phyloP scores from a whole-genome alignment of 2,329 filamentous ascomycete genomes.

The Tolypocladium tundrense region DNA sequence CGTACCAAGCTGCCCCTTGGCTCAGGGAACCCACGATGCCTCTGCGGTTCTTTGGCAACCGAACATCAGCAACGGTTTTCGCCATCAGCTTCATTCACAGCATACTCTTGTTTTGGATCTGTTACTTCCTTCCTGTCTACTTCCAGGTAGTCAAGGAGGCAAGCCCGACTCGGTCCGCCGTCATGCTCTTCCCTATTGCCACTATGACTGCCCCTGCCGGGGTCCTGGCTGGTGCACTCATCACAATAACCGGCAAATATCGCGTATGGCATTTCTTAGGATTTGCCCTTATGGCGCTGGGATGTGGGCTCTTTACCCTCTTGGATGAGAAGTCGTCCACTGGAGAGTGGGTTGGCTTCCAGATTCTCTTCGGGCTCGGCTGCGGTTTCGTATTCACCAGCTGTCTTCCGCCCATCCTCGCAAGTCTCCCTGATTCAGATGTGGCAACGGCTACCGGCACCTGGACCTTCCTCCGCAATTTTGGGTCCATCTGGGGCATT shows the following conservation, averaged over 20 bases:
- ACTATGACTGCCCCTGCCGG: constrained; percentile 15
- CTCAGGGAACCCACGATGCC: constrained; percentile 7
- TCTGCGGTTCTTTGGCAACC: constrained; percentile 4
- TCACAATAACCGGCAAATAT: constrained; percentile 21
- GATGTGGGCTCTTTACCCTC: constrained; percentile 30
- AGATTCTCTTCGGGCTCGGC: constrained; percentile 29
- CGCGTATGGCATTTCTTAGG: constrained; percentile 20
- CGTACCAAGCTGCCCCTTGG: constrained; percentile 2
- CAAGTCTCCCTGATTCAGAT: constrained; percentile 25
- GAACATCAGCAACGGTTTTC: constrained; percentile 13
- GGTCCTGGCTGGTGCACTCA: constrained; percentile 12
- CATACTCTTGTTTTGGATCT: constrained; percentile 8
- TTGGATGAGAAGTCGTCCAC: constrained; percentile 25
- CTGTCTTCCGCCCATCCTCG: constrained; percentile 32
- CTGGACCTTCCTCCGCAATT: constrained; percentile 34
- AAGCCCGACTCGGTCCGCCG: constrained; percentile 12
- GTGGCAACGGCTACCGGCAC: constrained; percentile 25
- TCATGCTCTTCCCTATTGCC: constrained; percentile 21
- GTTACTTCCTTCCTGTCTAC: constrained; percentile 35
- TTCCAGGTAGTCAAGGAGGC: constrained; percentile 31
- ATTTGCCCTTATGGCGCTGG: constrained; percentile 24
- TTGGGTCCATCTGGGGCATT: constrained; percentile 37
- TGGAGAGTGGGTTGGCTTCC: constrained; percentile 29
- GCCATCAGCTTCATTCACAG: constrained; percentile 21
- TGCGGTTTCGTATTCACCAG: constrained; percentile 29